A percentile compares a stretch with the other conserved stretches of the same genome.
Evolutionary conservation across 345 rosid genomes (phyloP).

Genomic region (Mangifera indica): DNA sequence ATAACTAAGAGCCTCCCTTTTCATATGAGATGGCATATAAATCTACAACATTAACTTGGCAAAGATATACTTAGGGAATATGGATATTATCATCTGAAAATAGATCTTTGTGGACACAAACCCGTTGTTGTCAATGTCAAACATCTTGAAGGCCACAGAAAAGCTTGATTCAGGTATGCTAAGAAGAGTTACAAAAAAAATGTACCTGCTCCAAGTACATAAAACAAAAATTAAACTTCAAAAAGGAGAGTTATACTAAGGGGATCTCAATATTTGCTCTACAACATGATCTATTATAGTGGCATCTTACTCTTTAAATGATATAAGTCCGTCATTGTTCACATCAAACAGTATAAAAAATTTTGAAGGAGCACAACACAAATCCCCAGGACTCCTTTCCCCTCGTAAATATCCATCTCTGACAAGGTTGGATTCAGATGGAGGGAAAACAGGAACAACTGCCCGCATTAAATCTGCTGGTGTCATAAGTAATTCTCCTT

Average conservation of each 20-base stretch:
- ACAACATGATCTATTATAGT: background rate
- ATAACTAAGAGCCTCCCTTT: background rate
- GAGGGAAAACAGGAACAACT: constrained; percentile 89
- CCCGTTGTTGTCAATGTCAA: constrained; percentile 81
- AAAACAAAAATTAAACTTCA: constrained; percentile 5
- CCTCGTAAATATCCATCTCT: constrained; percentile 90
- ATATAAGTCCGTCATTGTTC: constrained; percentile 75
- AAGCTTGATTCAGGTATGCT: constrained; percentile 91
- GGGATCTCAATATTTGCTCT: background rate
- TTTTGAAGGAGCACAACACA: constrained; percentile 69
- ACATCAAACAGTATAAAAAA: constrained; percentile 92
- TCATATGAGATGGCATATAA: background rate
- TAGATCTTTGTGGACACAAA: constrained; percentile 35
- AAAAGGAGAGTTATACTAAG: background rate
- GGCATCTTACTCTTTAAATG: constrained; percentile 84
- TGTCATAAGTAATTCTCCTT: constrained; percentile 77
- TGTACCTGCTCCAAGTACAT: constrained; percentile 58
- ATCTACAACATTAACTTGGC: background rate
- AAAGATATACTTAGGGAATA: constrained; percentile 12
- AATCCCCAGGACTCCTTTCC: constrained; percentile 83
- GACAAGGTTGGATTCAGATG: constrained; percentile 78
- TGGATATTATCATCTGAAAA: constrained; percentile 5
- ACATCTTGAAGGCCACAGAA: constrained; percentile 85
- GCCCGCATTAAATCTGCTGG: constrained; percentile 96
- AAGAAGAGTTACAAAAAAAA: constrained; percentile 86